Evolutionary conservation across 2,329 filamentous ascomycete genomes (phyloP).

Genomic region (Plectosphaerella sp.): DNA sequence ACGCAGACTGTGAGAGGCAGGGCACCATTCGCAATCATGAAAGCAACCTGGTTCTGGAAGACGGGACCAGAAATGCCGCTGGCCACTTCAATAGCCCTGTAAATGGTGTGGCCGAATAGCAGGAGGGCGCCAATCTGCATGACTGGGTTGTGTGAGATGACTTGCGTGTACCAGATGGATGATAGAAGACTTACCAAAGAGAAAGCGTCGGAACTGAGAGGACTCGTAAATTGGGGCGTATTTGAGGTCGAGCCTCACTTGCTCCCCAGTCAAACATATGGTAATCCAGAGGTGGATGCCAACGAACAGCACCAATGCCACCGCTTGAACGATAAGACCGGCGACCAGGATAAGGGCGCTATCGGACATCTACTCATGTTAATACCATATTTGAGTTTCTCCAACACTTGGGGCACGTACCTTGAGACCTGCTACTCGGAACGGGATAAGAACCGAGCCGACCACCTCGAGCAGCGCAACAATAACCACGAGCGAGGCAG

Average conservation of each 20-base stretch:
- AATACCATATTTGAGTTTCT: conserved; percentile 9
- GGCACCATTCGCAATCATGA: conserved; percentile 35
- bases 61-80: conserved; percentile 26
- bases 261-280: conserved; percentile 29
- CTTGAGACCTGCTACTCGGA: conserved; percentile 15
- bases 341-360: conserved; percentile 34
- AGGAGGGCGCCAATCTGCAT: conserved; percentile 30
- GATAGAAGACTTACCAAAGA: conserved; percentile 32
- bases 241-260: conserved; percentile 30
- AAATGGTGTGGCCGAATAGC: conserved; percentile 34
- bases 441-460: conserved; percentile 1
- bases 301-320: conserved; percentile 33
- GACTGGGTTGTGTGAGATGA: conserved; percentile 17
- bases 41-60: conserved; percentile 31
- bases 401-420: no score
- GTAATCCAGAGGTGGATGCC: conserved; percentile 35
- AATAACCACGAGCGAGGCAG: conserved; percentile 28
- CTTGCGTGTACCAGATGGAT: background rate
- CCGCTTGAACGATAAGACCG: conserved; percentile 39
- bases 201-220: conserved; percentile 34
- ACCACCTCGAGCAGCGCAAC: conserved; percentile 21
- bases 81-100: conserved; percentile 34
- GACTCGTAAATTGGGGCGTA: conserved; percentile 36
- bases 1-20: conserved; percentile 30
- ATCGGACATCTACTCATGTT: conserved; percentile 20